Evolutionary conservation across 1,139 yeast species (phyloP).

Genomic region (Taphrina sp.): DNA sequence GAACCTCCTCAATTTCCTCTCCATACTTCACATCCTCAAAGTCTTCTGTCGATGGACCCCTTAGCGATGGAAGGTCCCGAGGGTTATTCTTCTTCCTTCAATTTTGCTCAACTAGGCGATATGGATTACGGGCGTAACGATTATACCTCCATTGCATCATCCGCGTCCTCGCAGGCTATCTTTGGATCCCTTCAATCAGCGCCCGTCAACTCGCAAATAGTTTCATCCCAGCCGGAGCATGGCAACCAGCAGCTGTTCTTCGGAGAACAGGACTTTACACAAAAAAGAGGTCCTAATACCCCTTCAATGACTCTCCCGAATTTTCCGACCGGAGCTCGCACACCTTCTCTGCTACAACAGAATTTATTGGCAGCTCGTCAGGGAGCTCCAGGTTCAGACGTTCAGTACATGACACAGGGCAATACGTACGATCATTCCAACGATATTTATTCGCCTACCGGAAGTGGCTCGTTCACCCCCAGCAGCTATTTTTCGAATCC

Average conservation of each 20-base stretch:
- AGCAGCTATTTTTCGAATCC: slow-evolving; percentile 20
- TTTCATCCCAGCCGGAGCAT: slow-evolving; percentile 21
- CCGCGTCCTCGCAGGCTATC: slow-evolving; percentile 23
- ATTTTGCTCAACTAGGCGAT: slow-evolving; percentile 11
- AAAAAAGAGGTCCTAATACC: slow-evolving; percentile 5
- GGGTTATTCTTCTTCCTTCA: slow-evolving; percentile 15
- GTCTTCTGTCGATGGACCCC: slow-evolving; percentile 23
- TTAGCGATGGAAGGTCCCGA: slow-evolving; percentile 31
- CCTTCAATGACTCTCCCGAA: slow-evolving; percentile 26
- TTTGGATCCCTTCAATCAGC: slow-evolving; percentile 17
- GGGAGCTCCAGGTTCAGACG: slow-evolving; percentile 9
- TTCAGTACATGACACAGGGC: slow-evolving; percentile 4
- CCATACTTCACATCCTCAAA: slow-evolving; percentile 32
- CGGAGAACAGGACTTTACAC: slow-evolving; percentile 12
- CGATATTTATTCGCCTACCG: slow-evolving; percentile 10
- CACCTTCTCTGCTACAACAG: slow-evolving; percentile 27
- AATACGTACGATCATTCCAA: slow-evolving; percentile 1
- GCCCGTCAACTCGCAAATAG: slow-evolving; percentile 3
- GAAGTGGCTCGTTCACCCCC: slow-evolving; percentile 12
- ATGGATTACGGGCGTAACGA: slow-evolving; percentile 9
- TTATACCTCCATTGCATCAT: slow-evolving; percentile 19
- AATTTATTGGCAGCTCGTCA: slow-evolving; percentile 30
- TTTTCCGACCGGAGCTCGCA: slow-evolving; percentile 19
- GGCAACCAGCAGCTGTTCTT: slow-evolving; percentile 8
- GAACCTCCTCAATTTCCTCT: slow-evolving; percentile 31